These are phyloP conservation scores for Russula lepida DNA, from an alignment of 768 basidiomycete species.

Conservation along the genomic window DNA sequence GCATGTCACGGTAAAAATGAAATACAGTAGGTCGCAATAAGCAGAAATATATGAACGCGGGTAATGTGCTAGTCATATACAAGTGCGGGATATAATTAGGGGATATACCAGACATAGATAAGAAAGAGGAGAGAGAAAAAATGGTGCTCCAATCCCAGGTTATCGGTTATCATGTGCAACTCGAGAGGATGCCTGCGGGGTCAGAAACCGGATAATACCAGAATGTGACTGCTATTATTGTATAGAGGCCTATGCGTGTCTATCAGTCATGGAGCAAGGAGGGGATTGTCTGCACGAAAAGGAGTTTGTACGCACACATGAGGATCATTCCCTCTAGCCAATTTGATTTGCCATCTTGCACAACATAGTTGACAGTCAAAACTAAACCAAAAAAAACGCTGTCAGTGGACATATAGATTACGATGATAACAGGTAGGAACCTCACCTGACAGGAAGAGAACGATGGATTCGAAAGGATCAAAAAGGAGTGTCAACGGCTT, in stretches of 20 bases:
- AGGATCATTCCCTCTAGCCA: constrained; percentile 76
- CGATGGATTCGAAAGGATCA: constrained; percentile 20
- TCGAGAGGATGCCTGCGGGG: constrained; percentile 11
- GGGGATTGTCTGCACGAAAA: not conserved
- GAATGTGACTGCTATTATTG: constrained; percentile 62
- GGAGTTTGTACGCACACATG: constrained; percentile 42
- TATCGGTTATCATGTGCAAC: not conserved
- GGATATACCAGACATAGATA: not conserved
- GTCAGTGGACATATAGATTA: not conserved
- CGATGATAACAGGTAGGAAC: not conserved
- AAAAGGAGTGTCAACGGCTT: constrained; percentile 78
- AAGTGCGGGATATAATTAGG: not conserved
- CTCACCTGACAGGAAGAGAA: constrained; percentile 41
- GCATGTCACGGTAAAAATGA: too few relatives aligned
- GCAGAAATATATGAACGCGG: not conserved
- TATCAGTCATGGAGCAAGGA: constrained; percentile 1
- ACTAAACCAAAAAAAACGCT: constrained; percentile 34
- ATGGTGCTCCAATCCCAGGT: not conserved
- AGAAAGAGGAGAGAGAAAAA: not conserved
- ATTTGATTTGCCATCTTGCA: constrained; percentile 75
- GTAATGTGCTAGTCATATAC: not conserved
- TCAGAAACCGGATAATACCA: constrained; percentile 45
- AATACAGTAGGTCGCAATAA: not conserved
- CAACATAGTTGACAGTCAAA: constrained; percentile 76
- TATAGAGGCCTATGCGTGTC: constrained; percentile 45